Evolutionary conservation across 495 filamentous ascomycete species (phyloP), one percentile per base, ranked within the genome.

Genomic region (Xylaria castorea): DNA sequence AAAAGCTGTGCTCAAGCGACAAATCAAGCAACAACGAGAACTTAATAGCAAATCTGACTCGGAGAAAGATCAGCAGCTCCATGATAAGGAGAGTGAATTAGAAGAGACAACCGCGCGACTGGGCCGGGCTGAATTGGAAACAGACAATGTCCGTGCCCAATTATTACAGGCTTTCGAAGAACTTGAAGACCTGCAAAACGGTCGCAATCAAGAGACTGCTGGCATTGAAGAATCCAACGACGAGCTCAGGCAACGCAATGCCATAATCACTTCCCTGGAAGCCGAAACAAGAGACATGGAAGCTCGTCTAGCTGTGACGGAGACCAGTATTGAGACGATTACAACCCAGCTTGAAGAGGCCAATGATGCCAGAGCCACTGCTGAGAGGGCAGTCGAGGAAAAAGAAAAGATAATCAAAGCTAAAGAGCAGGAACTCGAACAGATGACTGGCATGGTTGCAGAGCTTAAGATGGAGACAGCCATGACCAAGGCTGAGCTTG

Each of bases 21-120:
- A 98, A 75, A 93, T 97, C 75, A 94, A 97, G 81, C 93, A 97
- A 78, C 94, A 98, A 81, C 91, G 94, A 51, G 93, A 96, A 76
- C 87, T 97, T 64, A 96, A 94, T 78, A 92, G 85, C 86, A 85
- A 84, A 73, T 86, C 84, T 64, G 88, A 88, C 61, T 83, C 85
- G 3, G 89, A 91, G 70, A 91, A 91, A 71, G 87, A 89, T 70
- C 85, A 86, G 27, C 88, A 88, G 67, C 71, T 89, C n/a, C 75
- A 77, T 27, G 75, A 80, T 51, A 85, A 84, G 73, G 81, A 83
- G 65, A 83, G 85, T 12, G 89, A 91, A 74, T 80, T 91, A 14
- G 85, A 87, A 25, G 83, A 85, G 53, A 85, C 83, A 8, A 85
- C 87, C 57, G 77, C 75, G 8, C 75, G 86, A 46, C 85, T 91